Evolutionary conservation across 1,139 yeast genomes (phyloP).

Genomic region (Chernovozyma sophiae-reginae): DNA sequence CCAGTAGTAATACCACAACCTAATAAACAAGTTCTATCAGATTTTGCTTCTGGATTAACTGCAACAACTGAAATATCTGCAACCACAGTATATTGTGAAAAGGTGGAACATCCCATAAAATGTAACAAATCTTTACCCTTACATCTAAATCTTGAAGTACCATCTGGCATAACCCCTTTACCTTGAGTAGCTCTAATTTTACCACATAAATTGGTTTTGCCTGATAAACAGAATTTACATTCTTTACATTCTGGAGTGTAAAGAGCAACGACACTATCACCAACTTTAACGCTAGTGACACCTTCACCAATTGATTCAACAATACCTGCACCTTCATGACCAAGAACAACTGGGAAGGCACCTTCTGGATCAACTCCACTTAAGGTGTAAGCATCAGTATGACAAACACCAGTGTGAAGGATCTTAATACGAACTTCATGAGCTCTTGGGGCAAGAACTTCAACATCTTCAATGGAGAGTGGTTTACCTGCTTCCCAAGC

Average conservation of each 20-base stretch:
- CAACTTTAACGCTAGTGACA: conserved; percentile 77
- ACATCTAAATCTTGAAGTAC: conserved; percentile 80
- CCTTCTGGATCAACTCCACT: conserved; percentile 97
- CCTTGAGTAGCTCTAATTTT: conserved; percentile 91
- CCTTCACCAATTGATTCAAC: conserved; percentile 93
- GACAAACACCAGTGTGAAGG: conserved; percentile 90
- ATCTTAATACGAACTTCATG: conserved; percentile 95
- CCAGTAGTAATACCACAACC: conserved; percentile 99
- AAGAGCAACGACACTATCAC: conserved; percentile 86
- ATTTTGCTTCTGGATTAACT: conserved; percentile 76
- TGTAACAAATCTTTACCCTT: conserved; percentile 83
- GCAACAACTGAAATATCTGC: conserved; percentile 98
- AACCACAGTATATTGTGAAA: conserved; percentile 94
- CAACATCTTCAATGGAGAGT: conserved; percentile 76
- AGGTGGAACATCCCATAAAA: conserved; percentile 97
- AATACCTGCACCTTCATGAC: conserved; percentile 97
- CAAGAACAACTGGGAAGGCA: conserved; percentile 84
- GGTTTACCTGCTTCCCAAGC: conserved; percentile 97
- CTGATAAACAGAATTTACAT: conserved; percentile 92
- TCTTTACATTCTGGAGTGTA: conserved; percentile 96
- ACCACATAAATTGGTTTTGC: conserved; percentile 93
- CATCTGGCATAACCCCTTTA: conserved; percentile 93
- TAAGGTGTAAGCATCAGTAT: conserved; percentile 95
- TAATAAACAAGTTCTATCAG: conserved; percentile 83
- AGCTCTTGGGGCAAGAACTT: conserved; percentile 90